Percentiles rank a stretch among this genome's conserved stretches.
These are phyloP conservation scores for Cordyceps militaris DNA, from an alignment of 2,329 filamentous ascomycete genomes.

Conservation along the genomic window DNA sequence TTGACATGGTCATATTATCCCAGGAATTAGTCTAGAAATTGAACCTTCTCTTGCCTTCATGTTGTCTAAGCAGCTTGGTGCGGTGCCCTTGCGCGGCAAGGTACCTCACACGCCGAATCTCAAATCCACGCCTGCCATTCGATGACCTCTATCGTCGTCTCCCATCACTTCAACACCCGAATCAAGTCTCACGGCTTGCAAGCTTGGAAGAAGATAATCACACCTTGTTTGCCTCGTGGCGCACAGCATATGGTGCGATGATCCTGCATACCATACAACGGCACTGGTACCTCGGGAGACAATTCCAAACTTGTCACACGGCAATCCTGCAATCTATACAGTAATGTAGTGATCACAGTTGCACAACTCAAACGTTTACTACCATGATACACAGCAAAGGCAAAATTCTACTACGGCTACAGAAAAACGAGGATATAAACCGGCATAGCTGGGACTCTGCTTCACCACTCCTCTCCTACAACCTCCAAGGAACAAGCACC, in stretches of 20 bases:
- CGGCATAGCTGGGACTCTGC: background rate
- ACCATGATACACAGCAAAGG: no score
- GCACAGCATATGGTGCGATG: background rate
- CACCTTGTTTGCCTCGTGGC: background rate
- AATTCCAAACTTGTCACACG: slow-evolving; percentile 13
- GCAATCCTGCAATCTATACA: slow-evolving; percentile 12
- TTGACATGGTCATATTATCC: no score
- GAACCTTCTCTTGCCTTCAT: no score
- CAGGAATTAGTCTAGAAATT: no score
- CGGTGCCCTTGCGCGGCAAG: no score
- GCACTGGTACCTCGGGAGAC: slow-evolving; percentile 6
- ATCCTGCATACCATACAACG: background rate
- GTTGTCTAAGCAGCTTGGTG: no score
- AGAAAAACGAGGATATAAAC: background rate
- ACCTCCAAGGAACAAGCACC: background rate
- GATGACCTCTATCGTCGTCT: background rate
- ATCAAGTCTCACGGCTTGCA: background rate
- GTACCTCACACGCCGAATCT: no score
- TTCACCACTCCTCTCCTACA: background rate
- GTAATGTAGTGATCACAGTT: background rate
- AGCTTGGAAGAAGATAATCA: background rate
- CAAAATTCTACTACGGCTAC: background rate
- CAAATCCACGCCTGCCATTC: no score
- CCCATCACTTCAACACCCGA: background rate
- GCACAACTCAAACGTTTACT: background rate